Evolutionary conservation across 495 filamentous ascomycete genomes (phyloP), one percentile per base, ranked within the genome.

Genomic region (Hypoxylon cercidicola): DNA sequence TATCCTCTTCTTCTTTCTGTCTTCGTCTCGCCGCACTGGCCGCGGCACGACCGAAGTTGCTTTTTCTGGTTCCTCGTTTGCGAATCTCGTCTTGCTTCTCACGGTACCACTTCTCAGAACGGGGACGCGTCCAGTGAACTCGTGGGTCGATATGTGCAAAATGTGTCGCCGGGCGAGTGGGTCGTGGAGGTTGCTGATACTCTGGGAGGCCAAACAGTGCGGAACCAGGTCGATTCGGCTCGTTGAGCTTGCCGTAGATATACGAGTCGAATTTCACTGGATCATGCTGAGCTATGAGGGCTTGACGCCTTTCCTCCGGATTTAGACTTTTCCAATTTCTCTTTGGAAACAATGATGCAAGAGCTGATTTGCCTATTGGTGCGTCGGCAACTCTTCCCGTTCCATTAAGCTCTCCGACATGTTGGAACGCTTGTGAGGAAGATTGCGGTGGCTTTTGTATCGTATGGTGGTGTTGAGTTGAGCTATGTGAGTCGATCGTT

Each of bases 71-170:
- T 13, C 75, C 75, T 1, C 82, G 78, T 9, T 68, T 64, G 32
- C 63, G 49, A 21, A 85, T 82, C 47, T 85, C 81, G 1, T 60
- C 56, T 32, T 71, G 68, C 48, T 84, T 85, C 18, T 65, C 52
- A 2, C 50, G 57, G 16, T 75, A 61, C 77, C 80, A 84, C 21
- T 74, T 71, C 10, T 72, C 55, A 0, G 78, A 74, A 47, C 68
- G 75, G 2, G 62, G 68, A 8, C 72, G 72, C 1, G 73, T 68
- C 74, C 77, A 82, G 45, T 77, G 76, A 2, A 76, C 60, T 2
- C 77, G 75, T 0, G 82, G 83, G 62, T 84, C 78, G 18, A 84
- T 75, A 58, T 76, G 61, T 5, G 57, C 66, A 59, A 70, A 79
- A 13, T 67, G 44, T 15, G 53, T 60, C 40, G 67, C 68, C 7